Conservation (phyloP, 495 filamentous ascomycete genomes). For the Penicillium silybi region DNA sequence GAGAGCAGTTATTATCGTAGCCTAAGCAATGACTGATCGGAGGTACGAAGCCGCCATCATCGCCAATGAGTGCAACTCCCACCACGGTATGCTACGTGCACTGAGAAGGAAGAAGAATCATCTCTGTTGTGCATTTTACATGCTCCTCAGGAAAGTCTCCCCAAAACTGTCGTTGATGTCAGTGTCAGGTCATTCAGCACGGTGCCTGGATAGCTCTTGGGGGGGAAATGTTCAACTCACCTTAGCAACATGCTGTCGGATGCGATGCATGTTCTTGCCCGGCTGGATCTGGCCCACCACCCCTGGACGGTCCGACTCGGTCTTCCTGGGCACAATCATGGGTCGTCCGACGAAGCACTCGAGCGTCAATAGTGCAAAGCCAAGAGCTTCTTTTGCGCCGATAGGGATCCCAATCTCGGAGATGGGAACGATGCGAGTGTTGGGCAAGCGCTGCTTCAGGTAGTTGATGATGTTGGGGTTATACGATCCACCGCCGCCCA, state of each 20-base stretch:
- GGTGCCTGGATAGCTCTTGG: neutral
- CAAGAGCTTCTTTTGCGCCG: conserved; percentile 18
- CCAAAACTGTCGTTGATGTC: conserved; percentile 4
- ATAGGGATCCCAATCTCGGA: conserved; percentile 20
- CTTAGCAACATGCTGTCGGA: conserved; percentile 7
- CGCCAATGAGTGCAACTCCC: neutral
- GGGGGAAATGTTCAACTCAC: conserved; percentile 1
- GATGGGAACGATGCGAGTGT: conserved; percentile 18
- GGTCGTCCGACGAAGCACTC: conserved; percentile 20
- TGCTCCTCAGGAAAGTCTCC: conserved; percentile 8
- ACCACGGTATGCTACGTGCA: conserved; percentile 1
- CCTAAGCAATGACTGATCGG: neutral
- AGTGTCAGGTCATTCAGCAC: neutral
- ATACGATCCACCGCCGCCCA: conserved; percentile 26
- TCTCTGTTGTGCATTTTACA: conserved; percentile 9
- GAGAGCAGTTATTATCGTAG: neutral
- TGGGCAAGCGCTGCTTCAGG: conserved; percentile 9
- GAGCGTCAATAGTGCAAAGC: conserved; percentile 21
- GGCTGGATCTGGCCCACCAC: conserved; percentile 9
- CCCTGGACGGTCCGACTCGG: conserved; percentile 4
- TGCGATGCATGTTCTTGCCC: conserved; percentile 7
- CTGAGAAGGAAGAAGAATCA: conserved; percentile 9
- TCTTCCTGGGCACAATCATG: conserved; percentile 17
- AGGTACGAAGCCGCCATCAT: neutral
- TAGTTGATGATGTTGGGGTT: conserved; percentile 29